These are phyloP conservation scores for Glebionis coronaria DNA, from an alignment of 129 eudicot genomes.

Conservation along the genomic window DNA sequence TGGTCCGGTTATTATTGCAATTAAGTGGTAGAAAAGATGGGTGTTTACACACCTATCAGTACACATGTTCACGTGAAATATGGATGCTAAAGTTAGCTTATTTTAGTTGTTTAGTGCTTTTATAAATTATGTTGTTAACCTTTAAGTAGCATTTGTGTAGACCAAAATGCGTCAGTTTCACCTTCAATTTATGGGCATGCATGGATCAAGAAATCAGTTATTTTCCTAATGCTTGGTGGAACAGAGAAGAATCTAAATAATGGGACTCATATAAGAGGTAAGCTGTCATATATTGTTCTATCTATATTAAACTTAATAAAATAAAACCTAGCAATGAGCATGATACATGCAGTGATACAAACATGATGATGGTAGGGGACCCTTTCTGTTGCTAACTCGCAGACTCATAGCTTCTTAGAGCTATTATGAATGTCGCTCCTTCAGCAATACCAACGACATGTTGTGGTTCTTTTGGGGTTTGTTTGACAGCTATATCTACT, in stretches of 20 bases:
- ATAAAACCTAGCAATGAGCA: neutral
- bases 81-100: too few species aligned
- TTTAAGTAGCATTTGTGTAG: too few species aligned
- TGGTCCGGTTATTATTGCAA: too few species aligned
- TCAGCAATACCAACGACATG: slow-evolving; percentile 96
- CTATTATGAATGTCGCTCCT: slow-evolving; percentile 98
- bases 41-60: too few species aligned
- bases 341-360: slow-evolving; percentile 63
- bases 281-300: slow-evolving; percentile 8
- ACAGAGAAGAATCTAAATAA: slow-evolving; percentile 90
- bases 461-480: slow-evolving; percentile 99
- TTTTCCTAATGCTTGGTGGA: slow-evolving; percentile 94
- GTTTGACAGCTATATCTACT: slow-evolving; percentile 96
- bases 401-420: slow-evolving; percentile 95
- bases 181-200: slow-evolving; percentile 95
- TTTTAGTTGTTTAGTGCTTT: too few species aligned
- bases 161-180: too few species aligned
- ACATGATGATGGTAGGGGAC: slow-evolving; percentile 99
- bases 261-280: slow-evolving; percentile 94
- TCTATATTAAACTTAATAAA: neutral
- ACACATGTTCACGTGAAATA: too few species aligned
- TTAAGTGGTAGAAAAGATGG: too few species aligned
- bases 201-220: slow-evolving; percentile 95
- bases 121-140: too few species aligned
- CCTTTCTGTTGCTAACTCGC: slow-evolving; percentile 99